Percentiles rank a stretch among this genome's conserved stretches.
Conservation (phyloP, 257 asterid genomes). For the Solanum pimpinellifolium region DNA sequence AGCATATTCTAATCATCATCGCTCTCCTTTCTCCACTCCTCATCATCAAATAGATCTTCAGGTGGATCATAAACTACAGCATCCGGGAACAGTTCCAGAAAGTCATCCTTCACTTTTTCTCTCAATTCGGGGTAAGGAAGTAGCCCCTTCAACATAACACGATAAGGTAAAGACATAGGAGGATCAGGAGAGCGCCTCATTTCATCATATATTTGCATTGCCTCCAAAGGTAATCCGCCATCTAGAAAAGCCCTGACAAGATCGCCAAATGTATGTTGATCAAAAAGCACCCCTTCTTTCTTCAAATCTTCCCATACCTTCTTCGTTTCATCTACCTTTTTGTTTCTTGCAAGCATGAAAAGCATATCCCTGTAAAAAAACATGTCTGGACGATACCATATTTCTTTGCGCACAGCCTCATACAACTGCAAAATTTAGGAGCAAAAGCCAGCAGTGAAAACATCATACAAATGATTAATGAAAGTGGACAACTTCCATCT, state of each 20-base stretch:
- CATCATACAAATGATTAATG: neutral
- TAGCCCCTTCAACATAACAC: conserved; percentile 84
- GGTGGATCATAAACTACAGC: conserved; percentile 85
- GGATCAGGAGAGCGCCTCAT: conserved; percentile 77
- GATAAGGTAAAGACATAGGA: conserved; percentile 69
- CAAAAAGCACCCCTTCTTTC: conserved; percentile 68
- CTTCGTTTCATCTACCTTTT: conserved; percentile 47
- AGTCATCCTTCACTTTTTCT: conserved; percentile 83
- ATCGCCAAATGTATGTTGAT: conserved; percentile 94
- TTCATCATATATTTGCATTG: conserved; percentile 74
- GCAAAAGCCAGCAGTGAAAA: neutral
- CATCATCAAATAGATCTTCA: conserved; percentile 55
- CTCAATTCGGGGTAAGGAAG: conserved; percentile 68
- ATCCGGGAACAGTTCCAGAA: conserved; percentile 71
- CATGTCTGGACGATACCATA: conserved; percentile 93
- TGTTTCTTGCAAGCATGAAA: conserved; percentile 89
- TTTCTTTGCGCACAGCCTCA: conserved; percentile 68
- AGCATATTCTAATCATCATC: conserved; percentile 31
- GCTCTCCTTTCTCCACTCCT: conserved; percentile 23
- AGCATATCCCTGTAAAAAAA: conserved; percentile 91
- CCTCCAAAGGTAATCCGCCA: conserved; percentile 52
- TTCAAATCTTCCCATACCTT: conserved; percentile 76
- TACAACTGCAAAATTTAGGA: conserved; percentile 36
- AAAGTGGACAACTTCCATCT: neutral
- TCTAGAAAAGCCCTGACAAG: conserved; percentile 78